Conservation (phyloP, 306 rosid species). For the Medicago ruthenica region DNA sequence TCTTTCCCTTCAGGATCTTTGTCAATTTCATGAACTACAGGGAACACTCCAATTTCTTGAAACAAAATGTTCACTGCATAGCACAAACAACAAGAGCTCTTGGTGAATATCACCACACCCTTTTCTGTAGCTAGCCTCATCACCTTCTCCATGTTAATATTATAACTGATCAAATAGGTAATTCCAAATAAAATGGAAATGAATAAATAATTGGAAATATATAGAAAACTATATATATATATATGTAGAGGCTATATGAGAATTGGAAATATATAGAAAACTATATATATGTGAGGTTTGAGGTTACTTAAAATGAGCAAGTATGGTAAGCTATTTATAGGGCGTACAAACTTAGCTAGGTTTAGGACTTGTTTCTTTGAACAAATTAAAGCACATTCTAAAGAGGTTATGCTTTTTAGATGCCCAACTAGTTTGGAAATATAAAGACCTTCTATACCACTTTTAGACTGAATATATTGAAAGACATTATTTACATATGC, state of each 20-base stretch:
- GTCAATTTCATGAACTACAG: slow-evolving; percentile 78
- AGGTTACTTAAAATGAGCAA: slow-evolving; percentile 57
- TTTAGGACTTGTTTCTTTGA: slow-evolving; percentile 47
- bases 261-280: slow-evolving; percentile 39
- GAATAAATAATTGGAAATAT: no score
- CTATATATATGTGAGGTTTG: slow-evolving; percentile 48
- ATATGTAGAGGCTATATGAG: slow-evolving; percentile 13
- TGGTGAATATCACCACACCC: slow-evolving; percentile 90
- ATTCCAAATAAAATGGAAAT: background rate
- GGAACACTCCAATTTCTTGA: slow-evolving; percentile 69
- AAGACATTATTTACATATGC: slow-evolving; percentile 43
- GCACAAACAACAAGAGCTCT: slow-evolving; percentile 94
- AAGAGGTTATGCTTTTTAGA: slow-evolving; percentile 66
- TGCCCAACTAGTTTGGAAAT: slow-evolving; percentile 62
- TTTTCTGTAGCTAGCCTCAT: slow-evolving; percentile 69
- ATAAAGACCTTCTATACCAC: slow-evolving; percentile 39
- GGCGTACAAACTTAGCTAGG: slow-evolving; percentile 27
- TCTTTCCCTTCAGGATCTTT: slow-evolving; percentile 82
- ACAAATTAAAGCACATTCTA: slow-evolving; percentile 55
- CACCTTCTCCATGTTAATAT: slow-evolving; percentile 75
- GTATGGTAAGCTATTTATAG: slow-evolving; percentile 79
- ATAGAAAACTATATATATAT: no score
- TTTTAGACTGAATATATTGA: slow-evolving; percentile 56
- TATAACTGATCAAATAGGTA: background rate
- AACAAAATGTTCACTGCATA: slow-evolving; percentile 84